These are phyloP conservation scores for Aurifilum marmelostoma DNA, from an alignment of 2,329 filamentous ascomycete species.

Conservation along the genomic window DNA sequence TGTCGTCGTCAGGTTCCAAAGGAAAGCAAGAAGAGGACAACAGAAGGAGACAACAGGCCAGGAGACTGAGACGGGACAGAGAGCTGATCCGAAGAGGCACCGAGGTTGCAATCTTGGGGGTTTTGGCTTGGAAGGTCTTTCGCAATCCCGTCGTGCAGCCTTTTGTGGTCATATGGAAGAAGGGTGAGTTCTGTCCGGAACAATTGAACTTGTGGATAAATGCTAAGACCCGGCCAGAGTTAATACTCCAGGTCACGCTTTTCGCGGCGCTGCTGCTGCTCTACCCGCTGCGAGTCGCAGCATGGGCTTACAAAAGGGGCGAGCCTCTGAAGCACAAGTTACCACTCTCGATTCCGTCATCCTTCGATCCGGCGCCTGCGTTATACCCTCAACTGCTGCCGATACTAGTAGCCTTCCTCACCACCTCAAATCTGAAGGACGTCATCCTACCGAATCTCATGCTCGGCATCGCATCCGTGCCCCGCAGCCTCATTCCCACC, in stretches of 20 bases:
- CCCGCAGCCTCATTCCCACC: constrained; percentile 71
- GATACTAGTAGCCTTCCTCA: constrained; percentile 73
- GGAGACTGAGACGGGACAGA: constrained; percentile 49
- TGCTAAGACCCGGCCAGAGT: constrained; percentile 44
- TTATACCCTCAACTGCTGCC: constrained; percentile 82
- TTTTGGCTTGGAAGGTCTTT: constrained; percentile 53
- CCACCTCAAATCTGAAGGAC: constrained; percentile 64
- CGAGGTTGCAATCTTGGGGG: constrained; percentile 56
- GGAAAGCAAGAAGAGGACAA: constrained; percentile 27
- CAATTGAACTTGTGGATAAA: not conserved
- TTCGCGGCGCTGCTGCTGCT: constrained; percentile 48
- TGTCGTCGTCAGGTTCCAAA: constrained; percentile 26
- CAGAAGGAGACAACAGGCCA: constrained; percentile 30
- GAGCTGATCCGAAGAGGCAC: constrained; percentile 56
- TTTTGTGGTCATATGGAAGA: constrained; percentile 50
- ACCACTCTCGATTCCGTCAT: constrained; percentile 63
- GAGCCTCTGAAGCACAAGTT: constrained; percentile 33
- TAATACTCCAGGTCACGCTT: constrained; percentile 42
- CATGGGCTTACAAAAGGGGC: constrained; percentile 50
- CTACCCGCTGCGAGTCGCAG: constrained; percentile 64
- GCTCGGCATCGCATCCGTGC: constrained; percentile 78
- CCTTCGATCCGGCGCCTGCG: constrained; percentile 92
- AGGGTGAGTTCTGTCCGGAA: constrained; percentile 44
- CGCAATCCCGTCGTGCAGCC: constrained; percentile 51
- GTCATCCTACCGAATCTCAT: constrained; percentile 78